Percentiles rank a stretch among this genome's conserved stretches.
These are phyloP conservation scores for Cyberlindnera maritima DNA, from an alignment of 805 yeast genomes.

Conservation along the genomic window DNA sequence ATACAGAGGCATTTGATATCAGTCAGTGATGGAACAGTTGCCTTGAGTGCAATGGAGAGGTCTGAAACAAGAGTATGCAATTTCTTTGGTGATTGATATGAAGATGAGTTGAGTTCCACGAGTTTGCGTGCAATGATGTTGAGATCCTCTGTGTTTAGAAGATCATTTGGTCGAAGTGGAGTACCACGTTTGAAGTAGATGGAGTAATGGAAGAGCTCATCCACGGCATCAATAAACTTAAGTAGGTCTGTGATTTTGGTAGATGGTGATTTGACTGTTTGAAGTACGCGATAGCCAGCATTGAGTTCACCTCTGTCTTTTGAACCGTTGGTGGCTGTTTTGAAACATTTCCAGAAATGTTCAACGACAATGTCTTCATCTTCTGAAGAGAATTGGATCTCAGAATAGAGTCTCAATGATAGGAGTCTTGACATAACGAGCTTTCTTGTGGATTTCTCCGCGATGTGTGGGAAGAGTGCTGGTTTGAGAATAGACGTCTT, in stretches of 20 bases:
- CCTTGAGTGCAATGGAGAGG: constrained; percentile 39
- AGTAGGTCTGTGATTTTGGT: constrained; percentile 17
- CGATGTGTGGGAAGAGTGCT: constrained; percentile 12
- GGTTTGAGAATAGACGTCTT: constrained; percentile 7
- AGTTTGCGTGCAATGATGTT: constrained; percentile 38
- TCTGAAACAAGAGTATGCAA: constrained; percentile 40
- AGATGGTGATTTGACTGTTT: constrained; percentile 20
- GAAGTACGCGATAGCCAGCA: constrained; percentile 32
- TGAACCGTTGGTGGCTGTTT: constrained; percentile 41
- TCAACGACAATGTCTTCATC: constrained; percentile 24
- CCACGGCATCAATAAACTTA: constrained; percentile 25
- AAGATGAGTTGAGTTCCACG: constrained; percentile 51
- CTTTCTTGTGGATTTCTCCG: constrained; percentile 18
- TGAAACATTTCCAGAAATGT: constrained; percentile 41
- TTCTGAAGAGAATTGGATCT: constrained; percentile 16
- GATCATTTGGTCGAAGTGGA: constrained; percentile 39
- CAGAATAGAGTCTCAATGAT: constrained; percentile 28
- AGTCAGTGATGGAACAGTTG: constrained; percentile 12
- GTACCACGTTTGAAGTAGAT: constrained; percentile 31
- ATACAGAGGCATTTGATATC: constrained; percentile 49
- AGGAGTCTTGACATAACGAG: constrained; percentile 27
- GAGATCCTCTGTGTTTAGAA: constrained; percentile 34
- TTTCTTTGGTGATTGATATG: constrained; percentile 44
- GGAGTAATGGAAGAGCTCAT: constrained; percentile 30
- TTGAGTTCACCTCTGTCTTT: constrained; percentile 37